phyloP scores from a whole-genome alignment of 331 rosid species.

The Phaseolus coccineus region DNA sequence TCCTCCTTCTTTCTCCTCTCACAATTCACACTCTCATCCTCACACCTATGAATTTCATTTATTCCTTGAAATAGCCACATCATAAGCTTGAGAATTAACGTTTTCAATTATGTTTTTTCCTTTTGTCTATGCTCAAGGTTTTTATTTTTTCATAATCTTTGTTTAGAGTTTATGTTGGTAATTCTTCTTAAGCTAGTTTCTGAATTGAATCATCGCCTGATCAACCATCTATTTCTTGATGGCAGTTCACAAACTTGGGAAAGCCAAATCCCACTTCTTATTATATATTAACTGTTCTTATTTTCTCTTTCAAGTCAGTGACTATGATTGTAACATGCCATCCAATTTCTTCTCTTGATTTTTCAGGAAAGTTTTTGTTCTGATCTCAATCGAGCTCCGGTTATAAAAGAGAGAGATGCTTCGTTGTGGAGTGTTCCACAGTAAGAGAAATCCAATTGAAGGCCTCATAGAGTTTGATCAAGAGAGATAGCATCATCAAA shows the following conservation, averaged over 20 bases:
- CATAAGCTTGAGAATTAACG: neutral
- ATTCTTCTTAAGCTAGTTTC: constrained; percentile 28
- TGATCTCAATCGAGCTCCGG: constrained; percentile 37
- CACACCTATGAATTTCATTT: constrained; percentile 36
- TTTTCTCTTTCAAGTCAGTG: constrained; percentile 9
- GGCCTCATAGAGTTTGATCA: constrained; percentile 32
- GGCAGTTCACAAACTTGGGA: constrained; percentile 11
- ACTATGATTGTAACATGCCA: constrained; percentile 11
- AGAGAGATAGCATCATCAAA: constrained; percentile 42
- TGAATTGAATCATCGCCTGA: constrained; percentile 28
- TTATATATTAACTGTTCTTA: neutral
- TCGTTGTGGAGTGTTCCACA: constrained; percentile 39
- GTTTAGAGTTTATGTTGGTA: constrained; percentile 18
- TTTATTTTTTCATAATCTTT: neutral
- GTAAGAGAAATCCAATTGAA: constrained; percentile 36
- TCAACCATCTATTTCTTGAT: constrained; percentile 31
- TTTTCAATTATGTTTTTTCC: constrained; percentile 6
- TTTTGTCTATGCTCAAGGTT: constrained; percentile 1
- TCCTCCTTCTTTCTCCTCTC: constrained; percentile 47
- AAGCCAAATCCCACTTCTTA: constrained; percentile 26
- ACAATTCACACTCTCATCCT: constrained; percentile 42
- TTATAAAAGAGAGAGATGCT: constrained; percentile 52
- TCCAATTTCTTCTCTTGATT: constrained; percentile 15
- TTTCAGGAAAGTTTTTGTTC: neutral
- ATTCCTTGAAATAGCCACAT: constrained; percentile 4